Evolutionary conservation across 1,284 basidiomycete genomes (phyloP).

Genomic region (Ganoderma leucocontextum): DNA sequence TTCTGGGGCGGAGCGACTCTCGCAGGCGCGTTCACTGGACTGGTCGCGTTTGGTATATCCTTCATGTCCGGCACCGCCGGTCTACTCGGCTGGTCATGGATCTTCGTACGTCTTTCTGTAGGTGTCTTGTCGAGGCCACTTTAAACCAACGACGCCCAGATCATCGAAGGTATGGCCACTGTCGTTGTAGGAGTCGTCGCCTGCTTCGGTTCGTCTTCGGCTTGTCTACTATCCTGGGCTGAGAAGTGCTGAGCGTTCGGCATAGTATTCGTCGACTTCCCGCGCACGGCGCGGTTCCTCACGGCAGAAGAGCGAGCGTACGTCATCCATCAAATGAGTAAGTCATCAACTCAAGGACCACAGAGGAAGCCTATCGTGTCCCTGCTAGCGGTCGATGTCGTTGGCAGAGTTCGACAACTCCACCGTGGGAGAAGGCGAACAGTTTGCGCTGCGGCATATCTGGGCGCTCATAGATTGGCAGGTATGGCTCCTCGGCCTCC

Average conservation of each 20-base stretch:
- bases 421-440: slow-evolving; percentile 57
- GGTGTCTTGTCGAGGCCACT: not conserved
- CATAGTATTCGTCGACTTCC: slow-evolving; percentile 64
- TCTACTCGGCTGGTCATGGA: slow-evolving; percentile 53
- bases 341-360: slow-evolving; percentile 19
- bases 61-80: slow-evolving; percentile 50
- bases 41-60: slow-evolving; percentile 50
- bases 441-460: slow-evolving; percentile 62
- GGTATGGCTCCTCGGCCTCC: slow-evolving; percentile 64
- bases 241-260: not conserved
- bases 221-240: not conserved
- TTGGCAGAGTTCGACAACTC: slow-evolving; percentile 1
- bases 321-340: slow-evolving; percentile 67
- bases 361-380: not conserved
- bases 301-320: slow-evolving; percentile 65
- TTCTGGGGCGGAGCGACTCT: slow-evolving; percentile 46
- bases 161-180: slow-evolving; percentile 64
- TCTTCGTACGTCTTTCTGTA: slow-evolving; percentile 46
- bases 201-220: slow-evolving; percentile 48
- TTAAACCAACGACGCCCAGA: slow-evolving; percentile 44
- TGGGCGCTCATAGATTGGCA: slow-evolving; percentile 73
- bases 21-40: slow-evolving; percentile 45
- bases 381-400: not conserved
- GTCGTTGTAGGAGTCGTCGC: slow-evolving; percentile 57
- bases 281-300: slow-evolving; percentile 61